Base-by-base conservation (phyloP, 805 yeast species). In the Saccharomyces mikatae region DNA sequence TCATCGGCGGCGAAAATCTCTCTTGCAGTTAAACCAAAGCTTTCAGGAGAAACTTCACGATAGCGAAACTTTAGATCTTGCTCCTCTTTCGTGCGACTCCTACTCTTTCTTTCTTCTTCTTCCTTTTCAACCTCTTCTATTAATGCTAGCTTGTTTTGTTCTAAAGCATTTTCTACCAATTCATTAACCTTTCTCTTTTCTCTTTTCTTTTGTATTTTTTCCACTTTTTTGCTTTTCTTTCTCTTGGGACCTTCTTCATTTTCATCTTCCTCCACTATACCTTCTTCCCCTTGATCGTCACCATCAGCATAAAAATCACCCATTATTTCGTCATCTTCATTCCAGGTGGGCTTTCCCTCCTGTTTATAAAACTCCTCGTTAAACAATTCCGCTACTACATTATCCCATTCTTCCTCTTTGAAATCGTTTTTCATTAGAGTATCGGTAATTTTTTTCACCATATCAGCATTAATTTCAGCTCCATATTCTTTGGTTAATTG, bases 1-100 rank as follows among this genome's bases (percentile, higher is more conserved):
- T 94, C 99, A 65, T 88, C 92, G 13, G 99, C 99, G 55, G 89
- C 73, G 52, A 94, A 75, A 49, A 94, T 94, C 63, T 94, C 99
- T 58, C 94, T 78, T 0, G 94, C 80, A 0, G 87, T 77, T 50
- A 94, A 76, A 11, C 98, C 98, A 72, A 81, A 94, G 9, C 90
- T 74, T 64, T 94, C 98, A 8, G 99, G 97, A 0, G 96, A 90
- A 3, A 94, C 98, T 62, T 90, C 96, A 63, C 97, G 81, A 68
- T 94, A 94, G 62, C 83, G 84, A 78, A 94, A 92, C 53, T 76
- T 79, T 44, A 81, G 62, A 6, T 69, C 77, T 14, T 78, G 78
- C 2, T 75, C 76, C 4, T 69, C 77, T 47, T 70, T 70, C 8
- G 75, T 70, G 29, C 74, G 73, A 1, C 82, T 74, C 57, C 90